Base-by-base conservation (phyloP, 2,329 filamentous ascomycete genomes). In the Cercospora sojina region DNA sequence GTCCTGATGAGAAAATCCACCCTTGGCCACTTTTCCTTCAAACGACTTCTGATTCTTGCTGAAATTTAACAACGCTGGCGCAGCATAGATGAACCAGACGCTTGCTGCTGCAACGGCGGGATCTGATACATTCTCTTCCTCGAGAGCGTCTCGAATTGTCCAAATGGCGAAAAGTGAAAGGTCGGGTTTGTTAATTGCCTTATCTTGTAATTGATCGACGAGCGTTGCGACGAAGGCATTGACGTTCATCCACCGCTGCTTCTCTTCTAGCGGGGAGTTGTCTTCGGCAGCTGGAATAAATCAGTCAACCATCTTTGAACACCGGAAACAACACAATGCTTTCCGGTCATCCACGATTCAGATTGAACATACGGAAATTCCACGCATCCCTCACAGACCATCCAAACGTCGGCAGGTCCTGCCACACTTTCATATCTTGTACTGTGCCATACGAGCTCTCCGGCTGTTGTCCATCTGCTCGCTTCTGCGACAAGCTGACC, bases 1-100 rank as follows among this genome's bases (percentile, higher is more conserved):
- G 16, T 69, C 67, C 25, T 67, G 64, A 27, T 69, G 70, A n/a
- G 67, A 63, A 23, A 71, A 67, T 1, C 75, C 74, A 1, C 72
- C 67, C 51, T 70, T 72, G 3, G 74, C 74, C 3, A 75, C 64
- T 62, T 75, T 75, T 13, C 74, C 73, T 3, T 75, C 73, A 47
- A 75, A 77, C 5, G 68, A 67, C 61, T 73, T 75, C n/a, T 69
- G 64, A 7, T 72, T 41, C 32, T 65, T 59, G 18, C 66, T 73
- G 18, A 74, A 67, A 25, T 64, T 68, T 23, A 63, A 64, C 13
- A 77, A 58, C 1, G 71, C 67, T 2, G 71, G 62, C 1, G 73
- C 73, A 31, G 74, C 75, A 58, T 72, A 73, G 9, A 73, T 70
- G 20, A 76, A 70, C 74, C 75, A 76, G 3, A 74, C 70, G 5